phyloP scores from a whole-genome alignment of 225 moss, liverwort and hornwort species.

The Sphagnum contortum region DNA sequence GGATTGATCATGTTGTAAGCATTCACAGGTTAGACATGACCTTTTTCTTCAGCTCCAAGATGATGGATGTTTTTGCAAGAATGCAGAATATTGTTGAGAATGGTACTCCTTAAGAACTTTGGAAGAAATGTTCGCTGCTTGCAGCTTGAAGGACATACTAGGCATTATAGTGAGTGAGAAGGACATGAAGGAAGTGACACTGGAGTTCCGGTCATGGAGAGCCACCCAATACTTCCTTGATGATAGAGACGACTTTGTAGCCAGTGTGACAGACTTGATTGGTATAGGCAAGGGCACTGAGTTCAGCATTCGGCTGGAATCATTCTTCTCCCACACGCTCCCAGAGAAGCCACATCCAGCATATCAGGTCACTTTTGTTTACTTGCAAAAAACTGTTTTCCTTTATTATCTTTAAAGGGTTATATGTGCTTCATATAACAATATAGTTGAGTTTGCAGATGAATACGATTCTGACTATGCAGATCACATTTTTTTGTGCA shows the following conservation, averaged over 20 bases:
- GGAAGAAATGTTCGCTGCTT: constrained; percentile 1
- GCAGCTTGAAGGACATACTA: constrained; percentile 86
- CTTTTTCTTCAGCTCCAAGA: neutral
- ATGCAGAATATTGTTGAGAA: too few species aligned
- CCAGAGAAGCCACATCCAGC: constrained; percentile 68
- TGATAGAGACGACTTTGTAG: constrained; percentile 82
- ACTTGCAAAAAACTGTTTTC: neutral
- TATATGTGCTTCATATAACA: too few species aligned
- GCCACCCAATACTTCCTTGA: constrained; percentile 77
- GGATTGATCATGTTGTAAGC: constrained; percentile 81
- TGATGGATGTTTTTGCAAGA: too few species aligned
- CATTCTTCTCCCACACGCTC: constrained; percentile 71
- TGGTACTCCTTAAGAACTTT: too few species aligned
- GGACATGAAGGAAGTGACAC: constrained; percentile 62
- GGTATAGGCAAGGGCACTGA: constrained; percentile 60
- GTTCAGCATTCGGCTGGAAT: constrained; percentile 83
- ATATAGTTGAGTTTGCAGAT: too few species aligned
- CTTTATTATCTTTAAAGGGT: too few species aligned
- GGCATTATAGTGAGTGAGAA: constrained; percentile 86
- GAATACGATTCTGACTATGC: too few species aligned
- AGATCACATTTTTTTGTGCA: constrained; percentile 13
- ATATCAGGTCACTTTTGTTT: constrained; percentile 54
- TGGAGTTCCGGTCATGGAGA: constrained; percentile 96
- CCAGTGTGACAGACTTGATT: constrained; percentile 80
- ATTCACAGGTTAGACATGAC: constrained; percentile 65